Percentiles rank a stretch among this genome's conserved stretches.
Conservation (phyloP, 2,329 filamentous ascomycete species). For the Ceratocystis cacaofunesta region DNA sequence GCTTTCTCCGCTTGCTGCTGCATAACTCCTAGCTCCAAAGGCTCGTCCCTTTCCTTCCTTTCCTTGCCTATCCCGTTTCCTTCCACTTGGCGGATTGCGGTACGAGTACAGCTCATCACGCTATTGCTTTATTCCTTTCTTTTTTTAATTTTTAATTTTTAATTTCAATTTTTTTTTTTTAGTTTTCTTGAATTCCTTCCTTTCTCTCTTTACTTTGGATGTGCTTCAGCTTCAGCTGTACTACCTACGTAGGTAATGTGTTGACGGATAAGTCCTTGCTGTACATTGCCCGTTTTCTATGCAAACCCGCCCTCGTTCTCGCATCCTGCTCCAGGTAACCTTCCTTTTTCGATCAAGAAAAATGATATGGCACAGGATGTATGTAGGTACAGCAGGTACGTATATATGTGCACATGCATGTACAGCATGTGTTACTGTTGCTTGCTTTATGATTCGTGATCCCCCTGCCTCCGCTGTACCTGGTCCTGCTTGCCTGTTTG, state of each 20-base stretch:
- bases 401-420: not conserved
- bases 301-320: not conserved
- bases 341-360: not conserved
- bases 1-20: constrained; percentile 7
- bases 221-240: not conserved
- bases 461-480: not conserved
- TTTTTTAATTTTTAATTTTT: not conserved
- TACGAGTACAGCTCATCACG: not conserved
- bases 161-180: not conserved
- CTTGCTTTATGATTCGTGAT: not conserved
- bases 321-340: not conserved
- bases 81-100: not conserved
- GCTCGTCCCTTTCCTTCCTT: constrained; percentile 7
- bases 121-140: not conserved
- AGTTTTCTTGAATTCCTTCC: not conserved
- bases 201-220: not conserved
- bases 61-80: constrained; percentile 18
- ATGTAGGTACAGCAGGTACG: not conserved
- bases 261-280: not conserved
- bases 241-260: not conserved
- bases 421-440: not conserved
- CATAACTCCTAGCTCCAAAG: not conserved
- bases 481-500: not conserved
- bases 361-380: not conserved
- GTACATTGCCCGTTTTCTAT: not conserved